These are phyloP conservation scores for Alternaria rosae DNA, from an alignment of 2,329 filamentous ascomycete species.

Conservation along the genomic window DNA sequence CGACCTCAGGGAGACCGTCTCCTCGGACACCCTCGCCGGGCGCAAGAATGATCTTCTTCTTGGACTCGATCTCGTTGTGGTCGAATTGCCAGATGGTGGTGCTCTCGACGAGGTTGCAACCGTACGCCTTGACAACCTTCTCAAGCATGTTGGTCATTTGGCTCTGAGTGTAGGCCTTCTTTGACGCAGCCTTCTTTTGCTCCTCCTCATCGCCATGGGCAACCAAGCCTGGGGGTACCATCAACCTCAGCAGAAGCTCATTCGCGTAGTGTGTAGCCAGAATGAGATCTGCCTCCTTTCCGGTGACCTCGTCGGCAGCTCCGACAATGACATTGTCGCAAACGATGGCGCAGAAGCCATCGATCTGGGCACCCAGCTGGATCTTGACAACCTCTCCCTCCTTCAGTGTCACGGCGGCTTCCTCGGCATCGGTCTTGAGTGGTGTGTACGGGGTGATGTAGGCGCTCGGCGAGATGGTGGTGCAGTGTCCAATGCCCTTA, in stretches of 20 bases:
- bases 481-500: slow-evolving; percentile 95
- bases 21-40: slow-evolving; percentile 88
- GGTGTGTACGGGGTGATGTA: slow-evolving; percentile 98
- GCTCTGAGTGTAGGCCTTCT: slow-evolving; percentile 83
- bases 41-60: slow-evolving; percentile 96
- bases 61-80: slow-evolving; percentile 95
- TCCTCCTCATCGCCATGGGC: slow-evolving; percentile 88
- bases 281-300: slow-evolving; percentile 83
- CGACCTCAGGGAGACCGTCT: slow-evolving; percentile 85
- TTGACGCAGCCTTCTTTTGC: slow-evolving; percentile 82
- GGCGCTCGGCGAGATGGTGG: slow-evolving; percentile 90
- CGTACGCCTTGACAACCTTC: slow-evolving; percentile 90
- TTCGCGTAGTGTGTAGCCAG: slow-evolving; percentile 95
- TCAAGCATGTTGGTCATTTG: slow-evolving; percentile 89
- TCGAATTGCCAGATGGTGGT: slow-evolving; percentile 98
- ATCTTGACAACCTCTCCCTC: slow-evolving; percentile 92
- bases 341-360: slow-evolving; percentile 95
- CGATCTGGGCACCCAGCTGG: slow-evolving; percentile 98
- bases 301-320: slow-evolving; percentile 71
- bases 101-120: slow-evolving; percentile 93
- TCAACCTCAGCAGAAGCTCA: slow-evolving; percentile 88
- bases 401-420: slow-evolving; percentile 82
- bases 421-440: slow-evolving; percentile 82
- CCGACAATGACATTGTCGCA: slow-evolving; percentile 87
- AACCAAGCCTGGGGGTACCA: slow-evolving; percentile 89